Conservation (phyloP, 371 early-diverging fungal species). For the Circinella minor region DNA sequence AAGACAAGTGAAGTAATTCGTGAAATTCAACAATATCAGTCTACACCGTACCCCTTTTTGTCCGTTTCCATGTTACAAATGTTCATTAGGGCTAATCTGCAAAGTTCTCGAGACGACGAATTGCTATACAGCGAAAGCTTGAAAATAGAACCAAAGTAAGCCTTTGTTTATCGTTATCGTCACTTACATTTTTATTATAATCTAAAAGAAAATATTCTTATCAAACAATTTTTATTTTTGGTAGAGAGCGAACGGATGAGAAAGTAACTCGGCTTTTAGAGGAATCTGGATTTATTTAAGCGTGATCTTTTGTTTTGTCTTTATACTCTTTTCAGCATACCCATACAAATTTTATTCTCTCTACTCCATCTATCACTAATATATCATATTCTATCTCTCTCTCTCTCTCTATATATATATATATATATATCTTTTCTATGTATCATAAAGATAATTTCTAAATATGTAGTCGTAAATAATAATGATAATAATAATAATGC, state of each 20-base stretch:
- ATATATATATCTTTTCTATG: no score
- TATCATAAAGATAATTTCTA: no score
- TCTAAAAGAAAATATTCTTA: no score
- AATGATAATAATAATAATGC: no score
- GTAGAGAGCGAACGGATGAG: slow-evolving; percentile 79
- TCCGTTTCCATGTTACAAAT: slow-evolving; percentile 84
- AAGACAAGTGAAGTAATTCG: slow-evolving; percentile 90
- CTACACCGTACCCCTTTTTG: slow-evolving; percentile 73
- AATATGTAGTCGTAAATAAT: no score
- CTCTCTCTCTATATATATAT: no score
- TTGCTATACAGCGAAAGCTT: slow-evolving; percentile 77
- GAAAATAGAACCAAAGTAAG: slow-evolving; percentile 79
- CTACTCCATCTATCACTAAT: no score
- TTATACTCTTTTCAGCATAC: background rate
- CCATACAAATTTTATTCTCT: background rate
- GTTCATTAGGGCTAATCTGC: slow-evolving; percentile 67
- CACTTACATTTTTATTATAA: no score
- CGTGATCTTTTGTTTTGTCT: no score
- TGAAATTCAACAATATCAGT: slow-evolving; percentile 90
- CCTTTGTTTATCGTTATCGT: background rate
- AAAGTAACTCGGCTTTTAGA: slow-evolving; percentile 76
- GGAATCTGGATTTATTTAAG: slow-evolving; percentile 78
- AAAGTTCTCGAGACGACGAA: slow-evolving; percentile 54
- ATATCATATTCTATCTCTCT: no score
- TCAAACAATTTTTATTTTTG: background rate